phyloP scores from a whole-genome alignment of 768 basidiomycete species.

The Plicaturopsis crispa region DNA sequence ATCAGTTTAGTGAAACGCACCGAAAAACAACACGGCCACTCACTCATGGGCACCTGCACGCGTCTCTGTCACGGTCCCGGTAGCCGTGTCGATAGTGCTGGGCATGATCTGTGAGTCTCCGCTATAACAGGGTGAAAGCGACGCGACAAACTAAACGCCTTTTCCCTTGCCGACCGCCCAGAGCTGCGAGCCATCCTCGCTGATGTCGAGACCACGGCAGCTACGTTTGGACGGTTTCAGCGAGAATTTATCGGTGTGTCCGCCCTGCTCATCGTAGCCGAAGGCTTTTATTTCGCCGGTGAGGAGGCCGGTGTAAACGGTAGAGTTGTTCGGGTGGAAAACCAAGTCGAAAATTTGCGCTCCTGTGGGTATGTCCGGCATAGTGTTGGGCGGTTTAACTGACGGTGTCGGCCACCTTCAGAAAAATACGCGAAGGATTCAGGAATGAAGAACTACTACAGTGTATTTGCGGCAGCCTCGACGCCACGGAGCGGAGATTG shows the following conservation, averaged over 20 bases:
- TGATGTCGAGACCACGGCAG: constrained; percentile 65
- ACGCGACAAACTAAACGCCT: constrained; percentile 57
- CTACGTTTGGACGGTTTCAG: constrained; percentile 77
- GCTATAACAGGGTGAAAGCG: background rate
- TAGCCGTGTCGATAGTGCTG: constrained; percentile 63
- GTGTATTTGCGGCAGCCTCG: no score
- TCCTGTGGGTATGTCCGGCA: constrained; percentile 62
- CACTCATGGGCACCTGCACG: constrained; percentile 59
- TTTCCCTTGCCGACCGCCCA: constrained; percentile 82
- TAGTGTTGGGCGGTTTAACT: no score
- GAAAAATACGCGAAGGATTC: no score
- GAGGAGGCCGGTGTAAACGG: constrained; percentile 74
- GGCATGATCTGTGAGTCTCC: constrained; percentile 11
- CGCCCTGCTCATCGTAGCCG: constrained; percentile 65
- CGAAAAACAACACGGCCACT: constrained; percentile 20
- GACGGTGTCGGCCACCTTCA: no score
- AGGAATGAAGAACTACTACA: no score
- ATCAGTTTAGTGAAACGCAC: constrained; percentile 24
- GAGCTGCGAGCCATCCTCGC: constrained; percentile 59
- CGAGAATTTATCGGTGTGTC: constrained; percentile 47
- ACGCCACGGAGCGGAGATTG: no score
- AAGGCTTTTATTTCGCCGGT: constrained; percentile 82
- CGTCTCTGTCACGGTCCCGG: constrained; percentile 46
- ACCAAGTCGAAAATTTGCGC: constrained; percentile 85
- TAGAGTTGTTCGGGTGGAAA: constrained; percentile 69